Evolutionary conservation across 208 protist genomes (phyloP).

Genomic region (Tritrichomonas musculus): DNA sequence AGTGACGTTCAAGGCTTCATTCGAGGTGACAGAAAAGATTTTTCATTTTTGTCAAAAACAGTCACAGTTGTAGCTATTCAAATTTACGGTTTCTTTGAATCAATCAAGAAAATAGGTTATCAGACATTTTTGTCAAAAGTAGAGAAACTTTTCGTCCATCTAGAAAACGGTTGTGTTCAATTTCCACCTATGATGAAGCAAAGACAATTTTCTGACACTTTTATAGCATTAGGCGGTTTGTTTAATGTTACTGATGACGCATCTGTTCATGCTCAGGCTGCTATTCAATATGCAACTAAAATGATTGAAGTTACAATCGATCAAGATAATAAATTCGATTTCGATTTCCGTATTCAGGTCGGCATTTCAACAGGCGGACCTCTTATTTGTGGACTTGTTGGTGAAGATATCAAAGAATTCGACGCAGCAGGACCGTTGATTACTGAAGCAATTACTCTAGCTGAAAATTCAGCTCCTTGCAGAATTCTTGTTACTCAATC

Average conservation of each 20-base stretch:
- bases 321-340: too few relatives aligned
- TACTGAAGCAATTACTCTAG: too few relatives aligned
- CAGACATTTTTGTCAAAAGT: not conserved
- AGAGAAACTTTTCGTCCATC: not conserved
- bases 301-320: too few relatives aligned
- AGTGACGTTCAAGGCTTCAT: not conserved
- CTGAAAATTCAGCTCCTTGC: too few relatives aligned
- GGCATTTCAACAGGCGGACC: not conserved
- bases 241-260: not conserved
- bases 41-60: not conserved
- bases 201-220: not conserved
- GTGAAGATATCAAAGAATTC: too few relatives aligned
- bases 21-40: not conserved
- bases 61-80: not conserved
- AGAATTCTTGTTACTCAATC: too few relatives aligned
- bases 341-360: not conserved
- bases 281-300: too few relatives aligned
- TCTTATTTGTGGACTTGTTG: not conserved
- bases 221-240: not conserved
- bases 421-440: too few relatives aligned
- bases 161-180: not conserved
- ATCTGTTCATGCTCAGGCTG: too few relatives aligned
- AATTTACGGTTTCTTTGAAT: not conserved
- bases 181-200: not conserved
- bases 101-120: not conserved